Percentiles rank a stretch among this genome's conserved stretches.
phyloP scores from a whole-genome alignment of 2,329 filamentous ascomycete species.

The Chaetomium strumarium region DNA sequence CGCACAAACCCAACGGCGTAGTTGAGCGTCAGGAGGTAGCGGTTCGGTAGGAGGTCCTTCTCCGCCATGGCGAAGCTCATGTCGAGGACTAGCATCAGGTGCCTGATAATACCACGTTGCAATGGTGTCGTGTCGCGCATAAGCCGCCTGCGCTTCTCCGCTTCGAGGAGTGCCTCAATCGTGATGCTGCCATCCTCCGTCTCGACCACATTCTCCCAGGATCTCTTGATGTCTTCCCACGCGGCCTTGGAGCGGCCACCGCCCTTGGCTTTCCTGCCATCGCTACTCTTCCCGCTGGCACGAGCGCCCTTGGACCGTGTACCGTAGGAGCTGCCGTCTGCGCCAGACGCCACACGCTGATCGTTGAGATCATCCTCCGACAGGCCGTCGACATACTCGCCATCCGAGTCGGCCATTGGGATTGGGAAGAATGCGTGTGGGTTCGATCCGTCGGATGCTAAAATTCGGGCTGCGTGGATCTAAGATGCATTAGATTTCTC shows the following conservation, averaged over 20 bases:
- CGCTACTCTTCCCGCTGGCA: conserved; percentile 22
- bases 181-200: conserved; percentile 73
- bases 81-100: conserved; percentile 84
- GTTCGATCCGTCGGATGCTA: background rate
- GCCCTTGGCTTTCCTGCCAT: conserved; percentile 29
- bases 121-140: conserved; percentile 91
- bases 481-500: background rate
- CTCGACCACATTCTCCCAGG: conserved; percentile 71
- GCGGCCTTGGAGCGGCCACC: conserved; percentile 42
- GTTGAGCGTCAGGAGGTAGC: conserved; percentile 74
- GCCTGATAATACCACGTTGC: conserved; percentile 95
- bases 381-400: conserved; percentile 60
- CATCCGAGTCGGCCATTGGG: conserved; percentile 66
- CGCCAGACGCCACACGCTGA: conserved; percentile 39
- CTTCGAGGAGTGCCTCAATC: conserved; percentile 70
- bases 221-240: conserved; percentile 62
- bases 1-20: conserved; percentile 83
- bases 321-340: conserved; percentile 28
- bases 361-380: conserved; percentile 60
- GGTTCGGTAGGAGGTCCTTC: conserved; percentile 86
- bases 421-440: background rate
- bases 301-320: conserved; percentile 25
- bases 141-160: conserved; percentile 72
- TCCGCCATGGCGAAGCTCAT: conserved; percentile 91
- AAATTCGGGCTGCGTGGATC: background rate